phyloP scores from a whole-genome alignment of 805 yeast genomes.

The Teunomyces pallodes region DNA sequence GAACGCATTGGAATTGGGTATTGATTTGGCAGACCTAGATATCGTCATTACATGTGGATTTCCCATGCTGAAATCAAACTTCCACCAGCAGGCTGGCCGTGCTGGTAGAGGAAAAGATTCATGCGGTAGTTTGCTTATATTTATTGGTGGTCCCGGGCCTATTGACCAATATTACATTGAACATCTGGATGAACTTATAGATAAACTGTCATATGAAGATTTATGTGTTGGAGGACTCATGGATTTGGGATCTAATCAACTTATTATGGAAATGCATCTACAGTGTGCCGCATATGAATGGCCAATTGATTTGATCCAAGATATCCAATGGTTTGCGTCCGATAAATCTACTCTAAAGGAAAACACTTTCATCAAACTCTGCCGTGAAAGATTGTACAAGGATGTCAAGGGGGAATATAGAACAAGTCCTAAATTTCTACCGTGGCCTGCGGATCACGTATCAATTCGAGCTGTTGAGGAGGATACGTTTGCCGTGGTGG shows the following conservation, averaged over 20 bases:
- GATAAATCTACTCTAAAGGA: conserved; percentile 14
- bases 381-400: conserved; percentile 35
- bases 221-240: conserved; percentile 38
- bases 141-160: conserved; percentile 80
- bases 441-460: conserved; percentile 78
- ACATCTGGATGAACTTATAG: conserved; percentile 59
- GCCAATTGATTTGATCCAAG: conserved; percentile 58
- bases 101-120: conserved; percentile 79
- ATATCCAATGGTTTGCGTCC: conserved; percentile 55
- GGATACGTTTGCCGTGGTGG: conserved; percentile 83
- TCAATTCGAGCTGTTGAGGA: conserved; percentile 83
- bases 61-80: conserved; percentile 80
- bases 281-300: conserved; percentile 93
- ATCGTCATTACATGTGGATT: conserved; percentile 92
- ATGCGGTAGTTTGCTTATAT: conserved; percentile 78
- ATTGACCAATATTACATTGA: conserved; percentile 81
- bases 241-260: conserved; percentile 29
- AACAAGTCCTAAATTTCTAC: conserved; percentile 52
- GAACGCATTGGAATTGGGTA: conserved; percentile 92
- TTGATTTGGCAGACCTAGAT: conserved; percentile 90
- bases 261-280: conserved; percentile 73
- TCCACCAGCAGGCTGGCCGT: conserved; percentile 95
- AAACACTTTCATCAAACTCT: conserved; percentile 27
- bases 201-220: conserved; percentile 37
- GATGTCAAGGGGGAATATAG: conserved; percentile 30